Evolutionary conservation across 176 grass and related monocot species (phyloP).

Genomic region (Neostapfia colusana): DNA sequence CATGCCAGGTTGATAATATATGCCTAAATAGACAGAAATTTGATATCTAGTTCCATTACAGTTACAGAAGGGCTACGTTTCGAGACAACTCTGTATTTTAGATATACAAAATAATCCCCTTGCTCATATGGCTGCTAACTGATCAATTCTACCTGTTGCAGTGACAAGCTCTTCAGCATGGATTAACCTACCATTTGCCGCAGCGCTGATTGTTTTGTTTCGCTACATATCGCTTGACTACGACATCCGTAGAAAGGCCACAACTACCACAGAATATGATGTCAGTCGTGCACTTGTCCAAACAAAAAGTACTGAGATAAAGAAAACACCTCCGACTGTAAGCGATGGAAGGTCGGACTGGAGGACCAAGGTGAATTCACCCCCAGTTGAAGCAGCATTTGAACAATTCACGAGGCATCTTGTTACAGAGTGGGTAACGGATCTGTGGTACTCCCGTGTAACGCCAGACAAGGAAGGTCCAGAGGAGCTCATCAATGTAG

Average conservation of each 20-base stretch:
- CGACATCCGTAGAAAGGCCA: constrained; percentile 70
- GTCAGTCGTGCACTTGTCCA: constrained; percentile 30
- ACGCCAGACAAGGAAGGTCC: constrained; percentile 90
- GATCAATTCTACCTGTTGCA: constrained; percentile 43
- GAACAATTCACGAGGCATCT: constrained; percentile 89
- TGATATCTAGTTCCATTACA: background rate
- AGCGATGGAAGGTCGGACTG: constrained; percentile 58
- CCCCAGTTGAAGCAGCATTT: constrained; percentile 79
- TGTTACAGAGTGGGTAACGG: constrained; percentile 85
- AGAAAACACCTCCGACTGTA: constrained; percentile 30
- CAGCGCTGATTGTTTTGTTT: constrained; percentile 65
- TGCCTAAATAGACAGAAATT: background rate
- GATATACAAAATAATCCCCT: background rate
- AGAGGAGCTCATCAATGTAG: constrained; percentile 62
- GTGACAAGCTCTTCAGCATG: constrained; percentile 97
- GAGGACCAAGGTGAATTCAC: constrained; percentile 88
- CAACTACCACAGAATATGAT: constrained; percentile 13
- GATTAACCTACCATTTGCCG: constrained; percentile 84
- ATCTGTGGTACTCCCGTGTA: constrained; percentile 94
- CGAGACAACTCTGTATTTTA: background rate
- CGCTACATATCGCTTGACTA: constrained; percentile 85
- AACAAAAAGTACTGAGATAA: constrained; percentile 52
- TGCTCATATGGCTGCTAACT: constrained; percentile 7
- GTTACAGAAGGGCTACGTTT: constrained; percentile 4
- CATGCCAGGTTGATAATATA: background rate